Base-by-base conservation (phyloP, 768 basidiomycete species). In the Leccinum rimulosum region DNA sequence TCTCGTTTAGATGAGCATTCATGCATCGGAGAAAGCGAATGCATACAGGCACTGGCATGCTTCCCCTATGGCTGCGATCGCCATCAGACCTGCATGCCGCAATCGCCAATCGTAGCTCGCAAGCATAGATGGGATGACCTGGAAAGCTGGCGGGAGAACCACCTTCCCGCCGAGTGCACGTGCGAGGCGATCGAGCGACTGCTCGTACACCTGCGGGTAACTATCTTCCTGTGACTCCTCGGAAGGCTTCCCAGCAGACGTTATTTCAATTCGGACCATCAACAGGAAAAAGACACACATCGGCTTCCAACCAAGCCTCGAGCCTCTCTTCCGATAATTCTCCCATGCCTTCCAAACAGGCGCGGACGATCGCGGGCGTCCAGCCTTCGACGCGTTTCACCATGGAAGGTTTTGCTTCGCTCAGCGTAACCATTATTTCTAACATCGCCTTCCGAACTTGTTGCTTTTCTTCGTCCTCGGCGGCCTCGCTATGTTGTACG, bases 41-140 rank as follows among this genome's bases (percentile, higher is more conserved):
- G 61, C 89, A 66, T 64, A 93, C 90, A 72, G 82, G 78, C 91
- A 93, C 75, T 95, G 93, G 74, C 91, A 91, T 48, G 93, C 91
- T 73, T 95, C 93, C 0, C 85, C 91, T 53, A 95, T 87, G 0
- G 88, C 83, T 0, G 91, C 91, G 57, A 96, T 88, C 0, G 91
- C 91, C 84, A 93, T 91, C 27, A 95, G 75, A 11, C 89, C 93
- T 0, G 91, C 92, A 65, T 95, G 92, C 30, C 93, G 79, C 28
- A 85, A 81, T 54, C 90, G 80, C 94, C 94, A 96, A 72, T 94
- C 90, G 60, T 86, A 87, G 56, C 83, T 86, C 0, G 81, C 82
- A 57, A 95, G 78, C 87, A 95, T 91, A 0, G 85, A 86, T 1
- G 91, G 91, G 14, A 93, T 91, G 59, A 86, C 85, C 70, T 86